Evolutionary conservation across 371 early-diverging fungal genomes (phyloP).

Genomic region (Nematocida minor): DNA sequence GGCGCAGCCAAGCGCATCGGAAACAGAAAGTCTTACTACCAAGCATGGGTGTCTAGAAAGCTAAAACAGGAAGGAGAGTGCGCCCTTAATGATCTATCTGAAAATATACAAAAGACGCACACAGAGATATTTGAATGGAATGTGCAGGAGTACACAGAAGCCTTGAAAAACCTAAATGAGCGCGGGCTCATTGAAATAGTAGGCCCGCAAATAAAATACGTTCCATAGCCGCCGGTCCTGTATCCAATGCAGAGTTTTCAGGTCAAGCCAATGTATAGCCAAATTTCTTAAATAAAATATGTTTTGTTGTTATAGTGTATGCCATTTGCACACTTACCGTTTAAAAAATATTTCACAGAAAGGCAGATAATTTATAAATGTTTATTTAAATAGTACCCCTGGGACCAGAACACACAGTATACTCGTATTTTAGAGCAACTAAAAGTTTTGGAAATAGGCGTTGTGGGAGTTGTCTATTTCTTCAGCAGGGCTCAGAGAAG

Average conservation of each 20-base stretch:
- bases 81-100: not conserved
- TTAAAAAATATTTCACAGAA: too few species aligned
- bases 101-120: not conserved
- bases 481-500: not conserved
- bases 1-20: slow-evolving; percentile 3
- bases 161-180: slow-evolving; percentile 26
- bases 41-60: slow-evolving; percentile 22
- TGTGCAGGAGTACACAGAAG: slow-evolving; percentile 10
- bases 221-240: slow-evolving; percentile 9
- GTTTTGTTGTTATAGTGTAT: too few species aligned
- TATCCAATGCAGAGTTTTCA: not conserved
- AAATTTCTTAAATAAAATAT: not conserved
- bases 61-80: not conserved
- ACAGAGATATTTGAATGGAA: slow-evolving; percentile 24
- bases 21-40: slow-evolving; percentile 50
- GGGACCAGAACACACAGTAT: too few species aligned
- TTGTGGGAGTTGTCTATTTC: not conserved
- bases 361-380: too few species aligned
- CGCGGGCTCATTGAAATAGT: slow-evolving; percentile 35
- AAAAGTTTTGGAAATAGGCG: slow-evolving; percentile 39
- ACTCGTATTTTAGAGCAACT: too few species aligned
- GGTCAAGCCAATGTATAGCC: not conserved
- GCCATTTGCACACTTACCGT: too few species aligned
- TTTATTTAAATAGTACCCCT: too few species aligned
- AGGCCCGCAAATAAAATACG: not conserved